These are phyloP conservation scores for Apiotrichum domesticum DNA, from an alignment of 1,284 basidiomycete genomes.

Conservation along the genomic window DNA sequence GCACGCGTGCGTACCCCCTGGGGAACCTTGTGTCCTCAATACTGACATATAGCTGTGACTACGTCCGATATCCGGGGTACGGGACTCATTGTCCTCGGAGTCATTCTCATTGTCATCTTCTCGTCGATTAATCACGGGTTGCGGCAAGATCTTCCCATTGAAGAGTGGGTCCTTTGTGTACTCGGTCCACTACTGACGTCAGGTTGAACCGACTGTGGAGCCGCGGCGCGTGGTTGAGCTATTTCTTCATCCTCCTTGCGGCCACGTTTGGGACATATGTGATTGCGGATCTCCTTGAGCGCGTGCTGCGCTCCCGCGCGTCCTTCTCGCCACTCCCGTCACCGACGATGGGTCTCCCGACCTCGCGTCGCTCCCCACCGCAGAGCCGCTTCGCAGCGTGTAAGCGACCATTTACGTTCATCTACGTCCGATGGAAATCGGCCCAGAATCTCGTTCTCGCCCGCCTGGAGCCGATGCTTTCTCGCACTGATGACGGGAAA, in stretches of 20 bases:
- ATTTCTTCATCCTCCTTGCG: constrained; percentile 69
- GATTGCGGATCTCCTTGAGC: constrained; percentile 42
- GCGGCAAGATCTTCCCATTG: constrained; percentile 48
- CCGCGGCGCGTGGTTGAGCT: constrained; percentile 77
- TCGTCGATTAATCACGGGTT: constrained; percentile 48
- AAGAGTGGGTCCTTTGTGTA: constrained; percentile 39
- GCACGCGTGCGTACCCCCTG: constrained; percentile 37
- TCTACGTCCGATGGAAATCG: constrained; percentile 48
- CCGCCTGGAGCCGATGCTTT: constrained; percentile 67
- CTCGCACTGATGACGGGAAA: constrained; percentile 69
- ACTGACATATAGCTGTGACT: constrained; percentile 37
- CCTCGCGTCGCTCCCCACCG: constrained; percentile 19
- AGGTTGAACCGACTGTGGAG: constrained; percentile 74
- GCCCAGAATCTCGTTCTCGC: constrained; percentile 56
- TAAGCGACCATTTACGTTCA: not conserved
- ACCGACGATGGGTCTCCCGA: constrained; percentile 29
- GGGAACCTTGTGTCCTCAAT: not conserved
- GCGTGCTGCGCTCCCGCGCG: constrained; percentile 37
- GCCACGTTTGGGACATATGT: constrained; percentile 62
- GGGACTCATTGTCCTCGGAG: constrained; percentile 45
- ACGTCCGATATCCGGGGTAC: constrained; percentile 45
- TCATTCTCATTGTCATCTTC: constrained; percentile 47
- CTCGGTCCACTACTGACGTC: not conserved
- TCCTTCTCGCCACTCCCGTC: constrained; percentile 51
- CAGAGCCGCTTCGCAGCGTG: not conserved